Base-by-base conservation (phyloP, 352 stramenopile genomes). In the Pythium phragmiticola region DNA sequence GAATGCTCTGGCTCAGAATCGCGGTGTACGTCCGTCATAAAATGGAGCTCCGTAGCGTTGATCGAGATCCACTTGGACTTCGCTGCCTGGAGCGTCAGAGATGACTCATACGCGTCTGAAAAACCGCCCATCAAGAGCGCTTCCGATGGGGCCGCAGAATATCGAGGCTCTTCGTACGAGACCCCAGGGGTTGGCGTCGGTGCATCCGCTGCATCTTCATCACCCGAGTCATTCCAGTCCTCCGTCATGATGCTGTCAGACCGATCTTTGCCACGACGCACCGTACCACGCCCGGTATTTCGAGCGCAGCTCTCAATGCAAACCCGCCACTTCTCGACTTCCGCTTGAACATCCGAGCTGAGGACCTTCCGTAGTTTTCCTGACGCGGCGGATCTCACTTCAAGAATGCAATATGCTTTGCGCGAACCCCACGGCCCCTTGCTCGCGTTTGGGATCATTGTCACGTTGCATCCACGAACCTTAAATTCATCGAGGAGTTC, bases 1-100 rank as follows among this genome's bases (percentile, higher is more conserved):
- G 75, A 87, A 17, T 80, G 65, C 52, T 92, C 74, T 0, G 78
- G 72, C 37, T 88, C 82, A 7, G 75, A 83, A 17, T 87, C 81
- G n/a, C 76, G 66, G 68, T 91, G 81, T 3, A 92, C 78, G 55
- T 92, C 83, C 2, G 79, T 77, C 30, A 69, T 54, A 23, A 94
- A 88, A 11, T 75, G 67, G 1, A 90, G 69, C 34, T 86, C 75
- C 7, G 68, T 84, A 7, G 87, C 66, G 30, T 80, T 89, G 11
- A 92, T 78, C n/a, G 83, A 89, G 26, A 90, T 90, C 85, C 85
- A 94, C 0, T 65, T 77, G 19, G 74, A 75, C 41, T 84, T 82
- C 13, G 85, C 65, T 36, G 78, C 72, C 23, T 86, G 70, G 11
- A 88, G 67, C n/a, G 71, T 70, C 13, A 61, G 61, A 19, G 72